A percentile compares a stretch with the other conserved stretches of the same genome.
Evolutionary conservation across 1,284 basidiomycete genomes (phyloP).

Genomic region (Microbotryum saponariae): DNA sequence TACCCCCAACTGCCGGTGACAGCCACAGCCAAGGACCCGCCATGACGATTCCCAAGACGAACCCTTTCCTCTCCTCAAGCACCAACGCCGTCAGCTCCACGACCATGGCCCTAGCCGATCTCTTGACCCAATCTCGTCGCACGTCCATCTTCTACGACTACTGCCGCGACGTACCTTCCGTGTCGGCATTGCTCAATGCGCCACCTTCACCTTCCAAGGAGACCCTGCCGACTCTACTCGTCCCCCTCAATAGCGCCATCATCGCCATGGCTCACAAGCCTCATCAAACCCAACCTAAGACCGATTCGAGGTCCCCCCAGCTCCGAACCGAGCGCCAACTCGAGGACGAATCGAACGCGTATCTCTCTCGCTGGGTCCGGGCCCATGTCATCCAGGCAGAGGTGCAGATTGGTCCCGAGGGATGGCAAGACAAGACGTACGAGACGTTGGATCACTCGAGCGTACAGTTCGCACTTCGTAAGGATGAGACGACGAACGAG

Average conservation of each 20-base stretch:
- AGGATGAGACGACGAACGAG: not conserved
- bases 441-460: slow-evolving; percentile 13
- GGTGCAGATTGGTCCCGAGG: slow-evolving; percentile 1
- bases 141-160: slow-evolving; percentile 73
- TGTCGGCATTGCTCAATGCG: slow-evolving; percentile 10
- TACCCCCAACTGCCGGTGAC: too few species aligned
- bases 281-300: slow-evolving; percentile 50
- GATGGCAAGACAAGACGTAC: slow-evolving; percentile 1
- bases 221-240: slow-evolving; percentile 50
- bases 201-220: not conserved
- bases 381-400: slow-evolving; percentile 54
- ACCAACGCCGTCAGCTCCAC: too few species aligned
- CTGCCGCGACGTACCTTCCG: slow-evolving; percentile 50
- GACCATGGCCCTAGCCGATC: too few species aligned
- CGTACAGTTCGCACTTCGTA: slow-evolving; percentile 35
- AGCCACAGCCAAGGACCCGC: too few species aligned
- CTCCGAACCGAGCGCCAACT: slow-evolving; percentile 56
- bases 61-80: too few species aligned
- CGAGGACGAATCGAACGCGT: slow-evolving; percentile 52
- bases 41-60: too few species aligned
- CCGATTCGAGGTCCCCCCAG: slow-evolving; percentile 44
- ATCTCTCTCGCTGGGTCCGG: slow-evolving; percentile 63
- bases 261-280: slow-evolving; percentile 65
- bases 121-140: slow-evolving; percentile 45
- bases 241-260: slow-evolving; percentile 71